Evolutionary conservation across 1,284 basidiomycete species (phyloP).

Genomic region (Puccinia novopanici): DNA sequence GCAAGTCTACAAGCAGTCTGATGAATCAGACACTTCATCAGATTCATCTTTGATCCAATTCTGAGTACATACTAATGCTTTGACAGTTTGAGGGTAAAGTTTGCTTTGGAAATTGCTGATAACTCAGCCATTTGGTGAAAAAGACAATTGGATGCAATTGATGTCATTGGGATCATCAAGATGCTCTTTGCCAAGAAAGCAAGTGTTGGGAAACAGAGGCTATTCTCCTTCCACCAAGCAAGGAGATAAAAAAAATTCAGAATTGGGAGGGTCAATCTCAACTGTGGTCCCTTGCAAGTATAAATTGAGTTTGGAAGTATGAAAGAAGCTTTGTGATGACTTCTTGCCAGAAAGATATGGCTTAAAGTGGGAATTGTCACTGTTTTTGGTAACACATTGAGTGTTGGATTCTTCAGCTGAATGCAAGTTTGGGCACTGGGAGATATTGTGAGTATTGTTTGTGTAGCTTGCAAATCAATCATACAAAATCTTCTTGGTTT

Average conservation of each 20-base stretch:
- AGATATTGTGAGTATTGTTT: too few species aligned
- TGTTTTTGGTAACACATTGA: neutral
- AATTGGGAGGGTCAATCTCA: neutral
- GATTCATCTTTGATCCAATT: neutral
- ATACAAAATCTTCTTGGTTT: neutral
- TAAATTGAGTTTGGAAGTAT: neutral
- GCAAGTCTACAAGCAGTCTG: too few species aligned
- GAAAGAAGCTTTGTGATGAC: neutral
- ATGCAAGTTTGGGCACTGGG: too few species aligned
- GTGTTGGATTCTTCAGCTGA: too few species aligned
- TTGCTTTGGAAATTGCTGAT: neutral
- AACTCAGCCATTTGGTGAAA: neutral
- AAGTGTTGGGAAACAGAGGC: neutral
- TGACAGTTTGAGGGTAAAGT: neutral
- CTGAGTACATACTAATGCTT: neutral
- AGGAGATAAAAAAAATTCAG: neutral
- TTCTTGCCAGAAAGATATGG: neutral
- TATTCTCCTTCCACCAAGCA: neutral
- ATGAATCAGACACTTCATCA: neutral
- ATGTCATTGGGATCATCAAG: slow-evolving; percentile 16
- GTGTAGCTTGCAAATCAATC: neutral
- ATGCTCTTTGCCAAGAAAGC: neutral
- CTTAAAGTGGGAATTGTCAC: neutral
- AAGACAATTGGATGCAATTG: neutral
- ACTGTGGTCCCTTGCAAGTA: too few species aligned